Percentiles rank a stretch among this genome's conserved stretches.
Evolutionary conservation across 768 basidiomycete genomes (phyloP).

Genomic region (Dioszegia aurantiaca): DNA sequence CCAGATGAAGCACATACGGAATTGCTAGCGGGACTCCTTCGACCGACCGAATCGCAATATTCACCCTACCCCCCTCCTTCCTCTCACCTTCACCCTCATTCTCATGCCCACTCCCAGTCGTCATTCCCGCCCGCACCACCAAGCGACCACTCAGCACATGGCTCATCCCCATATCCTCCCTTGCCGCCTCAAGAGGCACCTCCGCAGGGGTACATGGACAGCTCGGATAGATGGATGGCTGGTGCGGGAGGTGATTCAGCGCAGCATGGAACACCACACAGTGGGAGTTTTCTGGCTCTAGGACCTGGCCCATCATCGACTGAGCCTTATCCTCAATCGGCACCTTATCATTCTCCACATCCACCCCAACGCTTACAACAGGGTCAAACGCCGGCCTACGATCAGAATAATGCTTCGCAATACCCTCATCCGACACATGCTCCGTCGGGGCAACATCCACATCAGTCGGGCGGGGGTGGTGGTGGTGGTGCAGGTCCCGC

Average conservation of each 20-base stretch:
- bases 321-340: background rate
- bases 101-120: background rate
- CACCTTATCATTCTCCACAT: no score
- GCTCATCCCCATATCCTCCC: background rate
- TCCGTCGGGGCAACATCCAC: background rate
- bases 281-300: background rate
- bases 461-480: no score
- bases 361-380: background rate
- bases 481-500: no score
- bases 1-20: background rate
- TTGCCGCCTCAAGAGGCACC: background rate
- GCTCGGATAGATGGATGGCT: slow-evolving; percentile 43
- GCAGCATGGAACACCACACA: background rate
- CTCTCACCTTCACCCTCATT: background rate
- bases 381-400: background rate
- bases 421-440: background rate
- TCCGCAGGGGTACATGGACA: slow-evolving; percentile 34
- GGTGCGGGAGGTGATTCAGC: slow-evolving; percentile 1
- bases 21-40: background rate
- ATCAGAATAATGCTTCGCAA: no score
- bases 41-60: background rate
- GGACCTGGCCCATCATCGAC: background rate
- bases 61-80: background rate
- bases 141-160: background rate
- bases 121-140: background rate